phyloP scores from a whole-genome alignment of 805 yeast species.

The Candida adriatica region DNA sequence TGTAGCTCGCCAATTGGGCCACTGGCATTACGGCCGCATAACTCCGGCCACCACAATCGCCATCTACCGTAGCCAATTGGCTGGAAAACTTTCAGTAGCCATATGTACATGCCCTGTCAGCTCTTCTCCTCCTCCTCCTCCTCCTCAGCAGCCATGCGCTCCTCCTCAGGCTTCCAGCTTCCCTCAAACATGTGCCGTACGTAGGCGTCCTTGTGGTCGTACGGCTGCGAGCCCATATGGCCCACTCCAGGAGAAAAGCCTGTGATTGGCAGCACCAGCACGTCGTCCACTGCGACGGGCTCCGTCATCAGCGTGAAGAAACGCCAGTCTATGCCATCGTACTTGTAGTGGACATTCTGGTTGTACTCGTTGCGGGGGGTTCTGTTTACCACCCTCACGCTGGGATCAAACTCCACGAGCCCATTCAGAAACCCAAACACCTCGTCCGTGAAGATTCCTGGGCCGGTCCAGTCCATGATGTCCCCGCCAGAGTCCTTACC shows the following conservation, averaged over 20 bases:
- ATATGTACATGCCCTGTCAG: no score
- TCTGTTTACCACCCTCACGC: slow-evolving; percentile 9
- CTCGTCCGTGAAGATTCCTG: slow-evolving; percentile 88
- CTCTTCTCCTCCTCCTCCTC: neutral
- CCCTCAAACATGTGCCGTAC: slow-evolving; percentile 62
- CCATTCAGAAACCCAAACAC: slow-evolving; percentile 76
- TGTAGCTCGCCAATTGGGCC: no score
- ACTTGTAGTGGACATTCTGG: slow-evolving; percentile 22
- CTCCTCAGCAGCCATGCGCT: neutral
- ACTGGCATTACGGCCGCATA: no score
- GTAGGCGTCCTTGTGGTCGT: slow-evolving; percentile 42
- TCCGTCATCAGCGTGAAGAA: slow-evolving; percentile 51
- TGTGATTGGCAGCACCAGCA: slow-evolving; percentile 65
- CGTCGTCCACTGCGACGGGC: slow-evolving; percentile 58
- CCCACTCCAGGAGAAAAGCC: slow-evolving; percentile 63
- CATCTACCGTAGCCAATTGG: no score
- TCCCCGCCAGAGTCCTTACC: slow-evolving; percentile 68
- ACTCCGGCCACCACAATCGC: neutral
- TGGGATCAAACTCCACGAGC: slow-evolving; percentile 4
- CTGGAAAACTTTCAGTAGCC: no score
- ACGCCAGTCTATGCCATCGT: slow-evolving; percentile 45
- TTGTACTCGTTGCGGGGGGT: slow-evolving; percentile 21
- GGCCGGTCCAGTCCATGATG: slow-evolving; percentile 94
- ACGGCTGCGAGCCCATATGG: slow-evolving; percentile 54
- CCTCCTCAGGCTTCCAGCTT: slow-evolving; percentile 43